Conservation (phyloP, 306 rosid species). For the cucumber (Cucumis sativus) region Cucumber_9930_V3 NC_026660.2:24243501-24244000, state of each 20-base stretch:
- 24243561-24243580: not conserved
- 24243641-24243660: conserved; percentile 98
- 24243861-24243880: not conserved
- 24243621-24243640: conserved; percentile 99
- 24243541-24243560: not conserved
- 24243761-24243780: too few relatives aligned
- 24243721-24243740: not conserved
- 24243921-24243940: not conserved
- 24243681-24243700: conserved; percentile 28
- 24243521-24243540: not conserved
- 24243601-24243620: conserved; percentile 60
- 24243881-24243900: not conserved
- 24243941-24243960: not conserved
- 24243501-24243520: not conserved
- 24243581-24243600: not conserved
- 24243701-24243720: not conserved
- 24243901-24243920: not conserved
- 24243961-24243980: not conserved
- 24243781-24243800: not conserved
- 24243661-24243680: conserved; percentile 98
- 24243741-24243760: not conserved
- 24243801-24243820: not conserved
- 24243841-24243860: not conserved
- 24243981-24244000: not conserved
- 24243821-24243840: not conserved